A percentile compares a stretch with the other conserved stretches of the same genome.
phyloP scores from a whole-genome alignment of 345 rosid genomes.

The Citrus hindsii region DNA sequence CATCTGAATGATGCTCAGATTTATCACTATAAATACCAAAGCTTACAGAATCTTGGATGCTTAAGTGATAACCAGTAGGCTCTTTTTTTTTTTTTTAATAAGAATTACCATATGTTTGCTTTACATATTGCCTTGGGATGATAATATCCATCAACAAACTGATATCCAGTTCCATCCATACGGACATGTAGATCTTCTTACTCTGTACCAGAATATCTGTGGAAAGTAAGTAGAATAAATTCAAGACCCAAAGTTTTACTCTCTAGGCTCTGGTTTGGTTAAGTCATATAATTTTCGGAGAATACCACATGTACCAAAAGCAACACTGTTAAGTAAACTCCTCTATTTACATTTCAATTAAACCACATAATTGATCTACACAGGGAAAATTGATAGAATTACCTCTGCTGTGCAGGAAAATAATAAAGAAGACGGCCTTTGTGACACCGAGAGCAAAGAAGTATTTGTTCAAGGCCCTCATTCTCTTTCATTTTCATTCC shows the following conservation, averaged over 20 bases:
- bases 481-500: slow-evolving; percentile 34
- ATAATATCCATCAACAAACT: not conserved
- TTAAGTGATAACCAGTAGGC: not conserved
- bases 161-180: not conserved
- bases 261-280: not conserved
- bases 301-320: not conserved
- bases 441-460: slow-evolving; percentile 72
- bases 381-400: slow-evolving; percentile 2
- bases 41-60: not conserved
- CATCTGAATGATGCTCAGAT: not conserved
- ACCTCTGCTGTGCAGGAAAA: slow-evolving; percentile 74
- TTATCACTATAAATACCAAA: not conserved
- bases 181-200: not conserved
- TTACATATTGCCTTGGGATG: not conserved
- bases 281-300: not conserved
- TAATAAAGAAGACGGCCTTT: slow-evolving; percentile 91
- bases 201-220: not conserved
- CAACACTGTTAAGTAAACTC: not conserved
- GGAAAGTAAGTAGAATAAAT: not conserved
- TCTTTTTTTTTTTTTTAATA: too few relatives aligned
- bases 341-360: not conserved
- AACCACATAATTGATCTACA: slow-evolving; percentile 3
- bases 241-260: not conserved
- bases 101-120: too few relatives aligned
- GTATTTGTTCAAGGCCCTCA: slow-evolving; percentile 66